phyloP scores from a whole-genome alignment of 108 stramenopile species.

The Bacterosira constricta region DNA sequence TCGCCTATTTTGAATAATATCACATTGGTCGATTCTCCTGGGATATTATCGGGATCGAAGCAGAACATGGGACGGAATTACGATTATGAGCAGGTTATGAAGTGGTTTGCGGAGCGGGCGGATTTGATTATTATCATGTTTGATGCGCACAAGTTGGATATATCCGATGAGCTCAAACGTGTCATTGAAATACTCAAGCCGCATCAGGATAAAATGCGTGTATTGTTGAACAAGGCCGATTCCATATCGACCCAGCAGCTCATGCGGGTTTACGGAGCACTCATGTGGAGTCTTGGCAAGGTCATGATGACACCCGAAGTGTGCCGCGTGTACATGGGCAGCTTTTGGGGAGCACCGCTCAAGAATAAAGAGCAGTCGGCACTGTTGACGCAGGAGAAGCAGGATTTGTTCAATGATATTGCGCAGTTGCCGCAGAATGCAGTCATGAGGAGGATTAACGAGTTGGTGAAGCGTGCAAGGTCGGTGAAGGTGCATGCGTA shows the following conservation, averaged over 20 bases:
- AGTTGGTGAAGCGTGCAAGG: conserved; percentile 97
- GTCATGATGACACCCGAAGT: conserved; percentile 98
- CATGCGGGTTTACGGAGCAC: conserved; percentile 91
- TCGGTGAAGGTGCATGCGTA: conserved; percentile 98
- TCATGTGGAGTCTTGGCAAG: conserved; percentile 96
- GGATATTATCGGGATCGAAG: conserved; percentile 98
- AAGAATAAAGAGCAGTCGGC: conserved; percentile 84
- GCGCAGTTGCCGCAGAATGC: conserved; percentile 93
- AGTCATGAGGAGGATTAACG: conserved; percentile 97
- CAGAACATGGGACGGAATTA: conserved; percentile 90
- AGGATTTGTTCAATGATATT: conserved; percentile 95
- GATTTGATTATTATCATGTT: conserved; percentile 98
- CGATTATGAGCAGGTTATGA: conserved; percentile 94
- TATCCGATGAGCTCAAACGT: conserved; percentile 85
- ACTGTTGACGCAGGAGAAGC: conserved; percentile 86
- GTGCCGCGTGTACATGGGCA: conserved; percentile 97
- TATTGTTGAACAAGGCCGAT: conserved; percentile 88
- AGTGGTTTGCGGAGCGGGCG: conserved; percentile 98
- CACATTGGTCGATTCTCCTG: conserved; percentile 98
- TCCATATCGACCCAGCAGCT: conserved; percentile 82
- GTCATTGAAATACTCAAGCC: conserved; percentile 76
- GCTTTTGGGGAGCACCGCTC: conserved; percentile 94
- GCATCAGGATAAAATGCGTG: conserved; percentile 81
- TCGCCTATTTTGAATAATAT: conserved; percentile 86
- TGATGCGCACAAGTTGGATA: conserved; percentile 90